phyloP scores from a whole-genome alignment of 2,329 filamentous ascomycete genomes.

The Leptodontidium sp. region DNA sequence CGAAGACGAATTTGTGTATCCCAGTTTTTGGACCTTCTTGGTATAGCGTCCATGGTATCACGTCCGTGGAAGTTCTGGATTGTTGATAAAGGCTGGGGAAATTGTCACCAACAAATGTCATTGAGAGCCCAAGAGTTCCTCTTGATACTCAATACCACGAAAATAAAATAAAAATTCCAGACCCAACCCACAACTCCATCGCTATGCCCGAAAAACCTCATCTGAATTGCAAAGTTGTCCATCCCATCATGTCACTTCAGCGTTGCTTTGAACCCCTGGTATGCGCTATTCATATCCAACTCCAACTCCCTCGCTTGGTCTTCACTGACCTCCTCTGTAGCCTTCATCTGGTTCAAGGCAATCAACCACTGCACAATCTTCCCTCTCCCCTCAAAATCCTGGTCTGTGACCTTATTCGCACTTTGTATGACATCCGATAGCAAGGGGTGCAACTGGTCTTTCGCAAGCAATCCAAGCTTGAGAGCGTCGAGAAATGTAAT shows the following conservation, averaged over 20 bases:
- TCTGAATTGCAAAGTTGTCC: background rate
- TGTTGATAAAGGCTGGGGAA: background rate
- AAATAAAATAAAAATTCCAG: background rate
- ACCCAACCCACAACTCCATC: constrained; percentile 30
- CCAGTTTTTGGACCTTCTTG: constrained; percentile 97
- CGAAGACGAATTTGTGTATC: constrained; percentile 98
- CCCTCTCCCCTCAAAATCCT: constrained; percentile 91
- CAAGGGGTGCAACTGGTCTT: constrained; percentile 94
- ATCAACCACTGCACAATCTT: constrained; percentile 99
- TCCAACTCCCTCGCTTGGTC: constrained; percentile 89
- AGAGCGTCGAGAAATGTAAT: constrained; percentile 97
- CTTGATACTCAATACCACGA: background rate
- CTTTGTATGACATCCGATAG: constrained; percentile 96
- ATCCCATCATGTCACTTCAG: constrained; percentile 38
- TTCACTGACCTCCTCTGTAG: constrained; percentile 87
- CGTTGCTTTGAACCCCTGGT: constrained; percentile 83
- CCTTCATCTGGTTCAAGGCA: constrained; percentile 96
- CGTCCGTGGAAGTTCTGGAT: background rate
- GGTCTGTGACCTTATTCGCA: constrained; percentile 95
- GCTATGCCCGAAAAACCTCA: constrained; percentile 32
- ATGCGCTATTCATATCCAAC: constrained; percentile 93
- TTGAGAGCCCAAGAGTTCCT: background rate
- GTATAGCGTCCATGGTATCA: constrained; percentile 74
- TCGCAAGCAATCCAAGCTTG: constrained; percentile 89
- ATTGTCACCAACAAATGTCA: background rate